These are phyloP conservation scores for Aspergillus steynii DNA, from an alignment of 495 filamentous ascomycete species.

Conservation along the genomic window DNA sequence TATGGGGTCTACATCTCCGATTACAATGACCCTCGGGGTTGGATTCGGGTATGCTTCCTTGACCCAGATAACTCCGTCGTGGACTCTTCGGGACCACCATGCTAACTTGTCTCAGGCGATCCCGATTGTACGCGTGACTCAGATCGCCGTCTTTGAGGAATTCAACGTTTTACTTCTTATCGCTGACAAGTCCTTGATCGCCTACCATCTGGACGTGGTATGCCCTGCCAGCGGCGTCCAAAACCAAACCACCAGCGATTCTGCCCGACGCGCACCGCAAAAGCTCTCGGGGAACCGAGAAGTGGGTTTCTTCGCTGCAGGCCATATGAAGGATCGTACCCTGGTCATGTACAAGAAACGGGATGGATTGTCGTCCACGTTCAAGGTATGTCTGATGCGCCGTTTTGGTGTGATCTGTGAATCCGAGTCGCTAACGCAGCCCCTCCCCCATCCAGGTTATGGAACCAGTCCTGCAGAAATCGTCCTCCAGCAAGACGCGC, in stretches of 20 bases:
- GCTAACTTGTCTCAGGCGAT: constrained; percentile 57
- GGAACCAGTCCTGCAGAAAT: constrained; percentile 90
- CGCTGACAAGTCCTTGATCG: constrained; percentile 85
- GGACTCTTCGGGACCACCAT: constrained; percentile 15
- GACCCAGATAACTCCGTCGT: not conserved
- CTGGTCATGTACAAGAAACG: constrained; percentile 96
- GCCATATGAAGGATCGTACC: constrained; percentile 93
- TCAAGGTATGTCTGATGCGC: constrained; percentile 58
- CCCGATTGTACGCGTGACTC: constrained; percentile 72
- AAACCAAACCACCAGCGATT: constrained; percentile 55
- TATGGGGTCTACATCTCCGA: constrained; percentile 89
- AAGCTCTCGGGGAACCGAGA: constrained; percentile 85
- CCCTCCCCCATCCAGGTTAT: constrained; percentile 56
- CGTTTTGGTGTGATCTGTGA: not conserved
- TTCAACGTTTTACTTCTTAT: constrained; percentile 91
- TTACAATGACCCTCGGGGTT: constrained; percentile 81
- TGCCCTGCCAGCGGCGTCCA: constrained; percentile 69
- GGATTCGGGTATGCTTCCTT: constrained; percentile 65
- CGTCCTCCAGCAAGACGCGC: constrained; percentile 54
- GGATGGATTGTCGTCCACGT: constrained; percentile 85
- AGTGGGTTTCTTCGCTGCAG: constrained; percentile 93
- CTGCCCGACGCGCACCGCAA: constrained; percentile 75
- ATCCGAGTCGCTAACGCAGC: not conserved
- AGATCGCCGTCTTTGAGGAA: constrained; percentile 92
- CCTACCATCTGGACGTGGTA: constrained; percentile 90